Evolutionary conservation across 805 yeast species (phyloP), one percentile per base, ranked within the genome.

Genomic region (Schwanniomyces pseudopolymorphus): DNA sequence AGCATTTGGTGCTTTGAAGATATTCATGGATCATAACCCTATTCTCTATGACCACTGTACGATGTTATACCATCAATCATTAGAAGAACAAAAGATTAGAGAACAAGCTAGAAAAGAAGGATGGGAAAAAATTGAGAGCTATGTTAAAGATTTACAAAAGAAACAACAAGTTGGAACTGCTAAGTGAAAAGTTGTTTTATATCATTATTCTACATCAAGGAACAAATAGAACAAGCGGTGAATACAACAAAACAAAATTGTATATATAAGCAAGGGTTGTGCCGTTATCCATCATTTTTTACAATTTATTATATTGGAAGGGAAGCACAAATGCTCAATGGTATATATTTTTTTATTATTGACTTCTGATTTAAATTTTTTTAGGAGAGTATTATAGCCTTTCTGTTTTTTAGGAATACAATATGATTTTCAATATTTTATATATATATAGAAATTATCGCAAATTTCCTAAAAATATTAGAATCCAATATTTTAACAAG

Each of bases 1-100:
- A 75, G 95, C 96, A 1, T 90, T 82, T 69, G 87, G 87, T 47
- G 97, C 98, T 0, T 75, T 94, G 57, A 90, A 90, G 64, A 85
- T 89, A 46, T 91, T 94, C 60, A 82, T 91, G 83, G 97, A 92
- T 59, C 85, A 94, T 43, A 91, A 91, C 64, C 96, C 96, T 13
- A 84, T 85, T 7, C 74, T 92, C 21, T 94, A 89, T 67, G 97
- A 91, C 63, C 91, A 90, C 61, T 92, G 98, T 63, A 87, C 95
- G n/a, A 78, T 88, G 57, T 68, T 88, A 51, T 90, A 90, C 65
- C 85, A 89, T 56, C 89, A 89, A 56, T 83, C 87, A 42, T 72
- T 86, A 49, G 87, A 83, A 57, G 90, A 85, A 54, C 88, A 85
- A 60, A 79, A 79, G 54, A 79, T 79, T 54, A 75, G 86, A 45